These are phyloP conservation scores for Pseudocercospora crystallina DNA, from an alignment of 2,329 filamentous ascomycete genomes.

Conservation along the genomic window DNA sequence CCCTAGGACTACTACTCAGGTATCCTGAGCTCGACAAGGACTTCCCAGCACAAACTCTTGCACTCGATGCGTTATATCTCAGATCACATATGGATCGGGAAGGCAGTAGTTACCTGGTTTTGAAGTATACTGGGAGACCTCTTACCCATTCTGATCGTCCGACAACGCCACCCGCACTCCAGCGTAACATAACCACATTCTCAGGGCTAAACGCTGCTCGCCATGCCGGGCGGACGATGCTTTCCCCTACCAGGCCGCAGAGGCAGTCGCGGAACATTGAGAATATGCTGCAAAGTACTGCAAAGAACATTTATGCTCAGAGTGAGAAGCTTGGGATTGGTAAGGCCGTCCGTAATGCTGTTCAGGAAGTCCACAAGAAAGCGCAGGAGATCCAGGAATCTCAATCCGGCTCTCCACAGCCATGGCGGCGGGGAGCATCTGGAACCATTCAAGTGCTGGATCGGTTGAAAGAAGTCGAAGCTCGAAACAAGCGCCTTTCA, in stretches of 20 bases:
- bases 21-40: conserved; percentile 64
- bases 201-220: conserved; percentile 27
- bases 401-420: conserved; percentile 33
- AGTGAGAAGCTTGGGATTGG: conserved; percentile 78
- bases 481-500: conserved; percentile 66
- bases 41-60: conserved; percentile 53
- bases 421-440: conserved; percentile 40
- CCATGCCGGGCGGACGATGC: neutral
- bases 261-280: conserved; percentile 57
- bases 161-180: conserved; percentile 33
- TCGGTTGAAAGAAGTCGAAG: conserved; percentile 56
- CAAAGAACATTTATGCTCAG: conserved; percentile 70
- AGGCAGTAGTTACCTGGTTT: conserved; percentile 65
- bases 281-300: conserved; percentile 71
- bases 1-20: conserved; percentile 76
- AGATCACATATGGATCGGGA: conserved; percentile 61
- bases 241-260: neutral
- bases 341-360: conserved; percentile 75
- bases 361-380: conserved; percentile 76
- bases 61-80: conserved; percentile 80
- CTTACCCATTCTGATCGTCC: conserved; percentile 34
- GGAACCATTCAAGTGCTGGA: conserved; percentile 41
- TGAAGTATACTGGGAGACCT: conserved; percentile 63
- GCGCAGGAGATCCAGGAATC: conserved; percentile 63
- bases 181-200: conserved; percentile 36